Conservation (phyloP, 495 filamentous ascomycete species). For the Cryomyces antarcticus region DNA sequence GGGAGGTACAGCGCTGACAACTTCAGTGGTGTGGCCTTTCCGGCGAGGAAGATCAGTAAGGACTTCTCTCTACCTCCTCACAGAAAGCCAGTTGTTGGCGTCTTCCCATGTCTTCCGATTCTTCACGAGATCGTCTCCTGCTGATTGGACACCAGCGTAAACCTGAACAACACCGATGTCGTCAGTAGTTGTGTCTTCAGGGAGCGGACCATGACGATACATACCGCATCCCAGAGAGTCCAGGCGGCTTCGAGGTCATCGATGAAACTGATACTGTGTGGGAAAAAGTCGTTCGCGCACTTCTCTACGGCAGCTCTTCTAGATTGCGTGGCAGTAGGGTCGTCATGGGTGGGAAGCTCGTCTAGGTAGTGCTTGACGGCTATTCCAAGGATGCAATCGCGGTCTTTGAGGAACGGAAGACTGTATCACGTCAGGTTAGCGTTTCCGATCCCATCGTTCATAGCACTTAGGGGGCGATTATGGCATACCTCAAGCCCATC, state of each 20-base stretch:
- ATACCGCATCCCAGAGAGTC: constrained; percentile 62
- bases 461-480: not conserved
- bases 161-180: constrained; percentile 19
- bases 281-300: constrained; percentile 48
- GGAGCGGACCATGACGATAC: constrained; percentile 9
- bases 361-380: constrained; percentile 87
- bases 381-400: constrained; percentile 67
- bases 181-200: not conserved
- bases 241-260: constrained; percentile 66
- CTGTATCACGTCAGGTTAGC: constrained; percentile 19
- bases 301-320: constrained; percentile 38
- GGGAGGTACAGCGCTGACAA: too few species aligned
- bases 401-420: constrained; percentile 67
- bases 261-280: constrained; percentile 50
- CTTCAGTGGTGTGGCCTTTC: too few species aligned
- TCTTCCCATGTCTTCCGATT: constrained; percentile 7
- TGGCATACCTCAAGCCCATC: constrained; percentile 46
- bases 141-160: constrained; percentile 43
- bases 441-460: too few species aligned
- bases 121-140: constrained; percentile 23
- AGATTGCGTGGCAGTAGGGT: constrained; percentile 35
- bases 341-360: constrained; percentile 37
- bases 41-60: too few species aligned
- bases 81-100: constrained; percentile 11
- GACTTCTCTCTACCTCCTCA: not conserved